A percentile compares a stretch with the other conserved stretches of the same genome.
Evolutionary conservation across 805 yeast genomes (phyloP).

Genomic region (Danielozyma ontarioensis): DNA sequence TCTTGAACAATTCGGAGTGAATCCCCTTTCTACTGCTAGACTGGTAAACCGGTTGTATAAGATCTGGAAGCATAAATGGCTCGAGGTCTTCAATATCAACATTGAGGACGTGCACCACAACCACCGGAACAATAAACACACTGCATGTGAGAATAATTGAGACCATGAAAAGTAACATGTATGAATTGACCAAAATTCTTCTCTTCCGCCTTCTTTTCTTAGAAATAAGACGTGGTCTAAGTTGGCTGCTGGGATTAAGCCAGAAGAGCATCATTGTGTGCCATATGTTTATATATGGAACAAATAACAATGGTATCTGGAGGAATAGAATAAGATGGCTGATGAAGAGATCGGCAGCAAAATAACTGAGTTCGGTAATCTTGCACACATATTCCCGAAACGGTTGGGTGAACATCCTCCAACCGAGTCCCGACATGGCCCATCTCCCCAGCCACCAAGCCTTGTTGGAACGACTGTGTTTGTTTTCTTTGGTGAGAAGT

Average conservation of each 20-base stretch:
- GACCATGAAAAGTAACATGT: constrained; percentile 30
- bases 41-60: constrained; percentile 41
- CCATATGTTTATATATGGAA: constrained; percentile 62
- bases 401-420: constrained; percentile 59
- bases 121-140: constrained; percentile 35
- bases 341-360: constrained; percentile 57
- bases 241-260: constrained; percentile 54
- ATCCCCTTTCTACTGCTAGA: constrained; percentile 29
- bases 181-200: constrained; percentile 26
- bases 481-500: constrained; percentile 57
- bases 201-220: constrained; percentile 38
- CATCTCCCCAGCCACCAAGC: constrained; percentile 70
- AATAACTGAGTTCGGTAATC: constrained; percentile 59
- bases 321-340: constrained; percentile 54
- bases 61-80: constrained; percentile 31
- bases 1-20: too few relatives aligned
- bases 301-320: constrained; percentile 56
- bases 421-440: constrained; percentile 58
- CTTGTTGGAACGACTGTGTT: constrained; percentile 52
- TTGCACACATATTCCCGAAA: constrained; percentile 60
- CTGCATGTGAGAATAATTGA: constrained; percentile 20
- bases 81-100: constrained; percentile 35
- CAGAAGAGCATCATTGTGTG: constrained; percentile 66
- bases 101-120: constrained; percentile 26
- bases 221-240: constrained; percentile 43